These are phyloP conservation scores for Termitomyces bulborhizus DNA, from an alignment of 768 basidiomycete species.

Conservation along the genomic window DNA sequence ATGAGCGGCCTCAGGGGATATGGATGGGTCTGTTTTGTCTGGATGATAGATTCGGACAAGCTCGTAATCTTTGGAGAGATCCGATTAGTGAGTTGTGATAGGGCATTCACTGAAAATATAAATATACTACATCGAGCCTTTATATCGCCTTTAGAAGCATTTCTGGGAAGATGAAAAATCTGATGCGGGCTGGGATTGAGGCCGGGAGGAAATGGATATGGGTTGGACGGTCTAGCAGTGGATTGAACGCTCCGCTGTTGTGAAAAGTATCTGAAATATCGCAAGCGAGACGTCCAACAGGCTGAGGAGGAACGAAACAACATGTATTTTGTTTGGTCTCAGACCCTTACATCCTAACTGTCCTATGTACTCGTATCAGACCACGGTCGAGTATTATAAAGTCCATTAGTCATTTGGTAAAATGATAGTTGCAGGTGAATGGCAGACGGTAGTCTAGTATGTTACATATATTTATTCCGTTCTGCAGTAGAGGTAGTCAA, in stretches of 20 bases:
- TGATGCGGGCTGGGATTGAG: constrained; percentile 54
- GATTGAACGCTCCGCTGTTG: constrained; percentile 1
- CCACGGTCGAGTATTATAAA: neutral
- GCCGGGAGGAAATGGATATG: constrained; percentile 46
- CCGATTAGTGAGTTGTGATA: neutral
- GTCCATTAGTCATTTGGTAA: neutral
- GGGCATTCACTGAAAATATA: constrained; percentile 16
- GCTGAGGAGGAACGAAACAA: neutral
- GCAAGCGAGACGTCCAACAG: neutral
- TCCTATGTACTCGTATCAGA: neutral
- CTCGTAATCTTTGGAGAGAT: constrained; percentile 55
- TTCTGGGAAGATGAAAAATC: constrained; percentile 53
- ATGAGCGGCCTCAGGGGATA: constrained; percentile 47
- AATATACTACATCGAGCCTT: constrained; percentile 55
- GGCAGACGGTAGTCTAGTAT: neutral
- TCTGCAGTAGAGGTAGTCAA: neutral
- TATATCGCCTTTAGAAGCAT: constrained; percentile 45
- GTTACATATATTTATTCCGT: constrained; percentile 6
- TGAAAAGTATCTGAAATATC: neutral
- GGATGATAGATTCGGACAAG: constrained; percentile 79
- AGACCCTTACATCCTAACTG: too few species aligned
- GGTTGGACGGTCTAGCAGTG: constrained; percentile 7
- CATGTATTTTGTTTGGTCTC: constrained; percentile 2
- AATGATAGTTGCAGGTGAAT: neutral
- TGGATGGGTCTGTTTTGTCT: constrained; percentile 42